Base-by-base conservation (phyloP, 169 alveolate genomes). In the Babesia ovata region DNA sequence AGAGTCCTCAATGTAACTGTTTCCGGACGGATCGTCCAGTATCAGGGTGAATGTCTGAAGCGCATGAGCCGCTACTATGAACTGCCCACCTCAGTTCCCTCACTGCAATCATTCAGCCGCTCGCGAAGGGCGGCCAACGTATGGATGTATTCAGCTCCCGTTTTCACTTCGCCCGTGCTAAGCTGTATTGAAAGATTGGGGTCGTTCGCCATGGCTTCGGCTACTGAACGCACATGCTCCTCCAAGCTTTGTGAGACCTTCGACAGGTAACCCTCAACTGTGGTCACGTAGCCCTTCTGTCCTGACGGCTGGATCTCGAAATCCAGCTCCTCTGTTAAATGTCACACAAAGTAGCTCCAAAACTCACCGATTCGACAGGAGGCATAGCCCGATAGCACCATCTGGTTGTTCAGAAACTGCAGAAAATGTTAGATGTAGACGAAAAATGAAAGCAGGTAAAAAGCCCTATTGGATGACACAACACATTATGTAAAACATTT, bases 1-100 rank as follows among this genome's bases (percentile, higher is more conserved):
- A 91, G 95, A 94, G 73, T 93, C 91, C 87, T 96, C 96, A 39
- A 96, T 87, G 86, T 92, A 96, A 66, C 97, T 90, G 79, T 96
- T 96, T 50, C 99, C 99, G 78, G 97, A 91, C n/a, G 99, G 99
- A 74, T 97, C 99, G 75, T 97, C 97, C 44, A 97, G 58, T 26
- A 86, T 88, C 74, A 96, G 24, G 4, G 76, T 82, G 79, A 82
- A 82, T 9, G 26, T 24, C 82, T 82, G 70, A 21, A 11, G 29
- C 33, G 28, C 28, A 29, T 65, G 33, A 49, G 17, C n/a, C 0
- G 9, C 48, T 17, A 2, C n/a, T 6, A 8, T 8, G 7, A 10
- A 4, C 26, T n/a, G 29, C 79, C 24, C n/a, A 77, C 86, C 63
- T 77, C 66, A 0, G 14, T 4, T 11, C 87, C 87, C 24, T 19